Base-by-base conservation (phyloP, 306 rosid genomes). In the Aeschynomene evenia region DNA sequence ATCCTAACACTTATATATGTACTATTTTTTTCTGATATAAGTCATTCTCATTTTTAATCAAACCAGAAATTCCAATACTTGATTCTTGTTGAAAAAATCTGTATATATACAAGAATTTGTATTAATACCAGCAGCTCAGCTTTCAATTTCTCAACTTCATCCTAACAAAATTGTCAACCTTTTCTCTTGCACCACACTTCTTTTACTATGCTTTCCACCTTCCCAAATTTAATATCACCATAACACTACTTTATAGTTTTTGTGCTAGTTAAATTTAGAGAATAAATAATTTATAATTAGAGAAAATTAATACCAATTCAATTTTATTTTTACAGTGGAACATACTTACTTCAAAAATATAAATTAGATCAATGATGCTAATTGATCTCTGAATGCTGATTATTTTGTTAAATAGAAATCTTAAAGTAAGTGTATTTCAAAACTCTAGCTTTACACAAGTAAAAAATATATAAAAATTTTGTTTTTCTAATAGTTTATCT, bases 41-140 rank as follows among this genome's bases (percentile, higher is more conserved):
- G n/a, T 63, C 54, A 43, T 63, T 48, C n/a, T n/a, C n/a, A n/a
- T n/a, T n/a, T 66, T 56, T 28, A 28, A 56, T 28, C 28, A n/a
- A 56, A 7, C n/a, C 42, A 28, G 59, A 28, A n/a, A 29, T 56
- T n/a, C 16, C 16, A 23, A 4, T 57, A 57, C 15, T 57, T 15
- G 3, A 22, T 29, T 57, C 11, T 33, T 59, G 7, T n/a, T n/a
- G 10, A 59, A 9, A 58, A 22, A 59, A 16, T 7, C 18, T 34
- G 13, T n/a, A n/a, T n/a, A n/a, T n/a, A n/a, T n/a, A n/a, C n/a
- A n/a, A n/a, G n/a, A n/a, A n/a, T n/a, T n/a, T n/a, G n/a, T n/a
- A n/a, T n/a, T n/a, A n/a, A n/a, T n/a, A 14, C 9, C 4, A 9
- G 12, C 37, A 37, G 73, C 63, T 53, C 54, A 37, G 73, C 64